Base-by-base conservation (phyloP, 2,329 filamentous ascomycete species). In the Neobulgaria alba region DNA sequence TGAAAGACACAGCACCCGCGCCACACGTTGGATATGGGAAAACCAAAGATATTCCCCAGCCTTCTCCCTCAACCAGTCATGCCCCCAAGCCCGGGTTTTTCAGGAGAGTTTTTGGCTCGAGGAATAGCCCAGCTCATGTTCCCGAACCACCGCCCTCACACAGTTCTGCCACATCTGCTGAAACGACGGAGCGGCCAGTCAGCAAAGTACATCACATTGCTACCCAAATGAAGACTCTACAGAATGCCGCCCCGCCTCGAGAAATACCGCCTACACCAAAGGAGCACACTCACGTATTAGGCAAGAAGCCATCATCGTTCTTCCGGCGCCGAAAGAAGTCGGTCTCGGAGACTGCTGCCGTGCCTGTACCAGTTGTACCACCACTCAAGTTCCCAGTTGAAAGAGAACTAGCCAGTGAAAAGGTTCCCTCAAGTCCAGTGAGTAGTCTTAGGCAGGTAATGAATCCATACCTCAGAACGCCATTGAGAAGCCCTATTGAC, bases 311-410 rank as follows among this genome's bases (percentile, higher is more conserved):
- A 3, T 93, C 90, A 1, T 90, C 87, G 0, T 96, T 98, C 66
- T 96, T 96, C 66, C 77, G 92, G 47, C 75, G 92, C 45, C 77
- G 89, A 48, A 96, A 96, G 74, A 93, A 90, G 72, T 95, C 89
- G 4, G 64, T 87, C 23, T 75, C 78, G 10, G 88, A 93, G 48
- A 62, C 53, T 33, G 71, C 76, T 16, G 72, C 82, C 23, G 78
- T 82, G 7, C 73, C 73, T 1, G 53, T 63, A 21, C 71, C 61
- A 44, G 59, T 53, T 51, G 69, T 59, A 45, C 65, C 62, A 53
- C 63, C 61, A 61, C 48, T 59, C 33, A 49, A 42, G 49, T 53
- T 48, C 40, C 51, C 54, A 33, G 42, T 37, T 16, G 44, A 47
- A 10, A 48, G 42, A 37, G 51, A 50, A 29, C n/a, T n/a, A n/a